phyloP scores from a whole-genome alignment of 2,329 filamentous ascomycete genomes.

The Emergomyces pasteurianus region DNA sequence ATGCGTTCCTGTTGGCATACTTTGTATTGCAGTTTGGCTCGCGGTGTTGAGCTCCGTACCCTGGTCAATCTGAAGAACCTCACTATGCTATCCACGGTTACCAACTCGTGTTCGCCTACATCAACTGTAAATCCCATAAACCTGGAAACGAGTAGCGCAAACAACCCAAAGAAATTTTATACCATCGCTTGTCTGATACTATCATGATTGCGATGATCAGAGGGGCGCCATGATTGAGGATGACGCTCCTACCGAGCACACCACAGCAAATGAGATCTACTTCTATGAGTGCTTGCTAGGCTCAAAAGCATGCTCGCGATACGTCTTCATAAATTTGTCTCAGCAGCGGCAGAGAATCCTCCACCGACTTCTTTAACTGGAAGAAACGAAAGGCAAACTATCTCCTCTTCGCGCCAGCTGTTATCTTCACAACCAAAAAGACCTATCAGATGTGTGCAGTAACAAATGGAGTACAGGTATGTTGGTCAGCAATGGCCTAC shows the following conservation, averaged over 20 bases:
- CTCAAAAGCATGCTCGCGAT: constrained; percentile 22
- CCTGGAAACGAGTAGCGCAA: neutral
- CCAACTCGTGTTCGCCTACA: neutral
- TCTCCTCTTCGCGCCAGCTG: no score
- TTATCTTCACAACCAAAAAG: no score
- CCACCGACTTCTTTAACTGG: no score
- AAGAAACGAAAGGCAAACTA: no score
- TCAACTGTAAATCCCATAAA: no score
- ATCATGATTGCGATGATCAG: constrained; percentile 31
- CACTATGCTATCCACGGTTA: neutral
- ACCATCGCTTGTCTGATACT: constrained; percentile 39
- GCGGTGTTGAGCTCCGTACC: constrained; percentile 39
- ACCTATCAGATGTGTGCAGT: no score
- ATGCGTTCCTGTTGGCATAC: constrained; percentile 42
- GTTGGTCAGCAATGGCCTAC: no score
- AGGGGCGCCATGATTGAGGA: constrained; percentile 47
- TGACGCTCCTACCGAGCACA: constrained; percentile 40
- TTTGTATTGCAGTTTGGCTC: constrained; percentile 50
- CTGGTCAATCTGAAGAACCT: constrained; percentile 24
- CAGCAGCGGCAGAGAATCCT: no score
- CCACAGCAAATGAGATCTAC: constrained; percentile 53
- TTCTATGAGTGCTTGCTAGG: constrained; percentile 80
- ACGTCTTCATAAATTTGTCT: no score
- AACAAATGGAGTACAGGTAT: no score
- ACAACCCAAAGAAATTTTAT: neutral